Evolutionary conservation across 1,139 yeast species (phyloP).

Genomic region (Blastobotrys malaysiensis): DNA sequence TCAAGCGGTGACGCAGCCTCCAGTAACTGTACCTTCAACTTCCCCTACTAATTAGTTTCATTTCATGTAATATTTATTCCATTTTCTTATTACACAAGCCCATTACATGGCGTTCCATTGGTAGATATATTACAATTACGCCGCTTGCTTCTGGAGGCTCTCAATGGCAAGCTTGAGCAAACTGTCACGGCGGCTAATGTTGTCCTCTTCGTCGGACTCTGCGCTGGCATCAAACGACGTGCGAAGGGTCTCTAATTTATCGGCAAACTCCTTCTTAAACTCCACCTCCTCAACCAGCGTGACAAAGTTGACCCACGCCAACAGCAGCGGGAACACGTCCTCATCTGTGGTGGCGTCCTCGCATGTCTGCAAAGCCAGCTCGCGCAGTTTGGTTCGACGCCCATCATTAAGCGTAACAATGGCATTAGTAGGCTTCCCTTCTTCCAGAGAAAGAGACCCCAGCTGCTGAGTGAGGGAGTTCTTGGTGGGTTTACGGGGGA

Average conservation of each 20-base stretch:
- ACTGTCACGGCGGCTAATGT: not conserved
- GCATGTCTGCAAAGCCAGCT: not conserved
- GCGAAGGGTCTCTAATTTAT: not conserved
- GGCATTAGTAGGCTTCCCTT: not conserved
- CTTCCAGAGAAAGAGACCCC: not conserved
- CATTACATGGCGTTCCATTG: too few species aligned
- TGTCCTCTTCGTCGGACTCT: not conserved
- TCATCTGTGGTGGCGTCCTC: constrained; percentile 22
- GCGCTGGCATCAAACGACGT: not conserved
- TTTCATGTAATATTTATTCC: not conserved
- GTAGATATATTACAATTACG: too few species aligned
- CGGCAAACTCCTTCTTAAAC: constrained; percentile 12
- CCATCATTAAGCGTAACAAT: not conserved
- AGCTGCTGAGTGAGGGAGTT: not conserved
- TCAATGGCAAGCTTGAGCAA: not conserved
- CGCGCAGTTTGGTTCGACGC: constrained; percentile 2
- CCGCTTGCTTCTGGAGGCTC: not conserved
- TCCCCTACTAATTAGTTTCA: not conserved
- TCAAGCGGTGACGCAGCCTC: not conserved
- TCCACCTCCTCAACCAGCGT: constrained; percentile 38
- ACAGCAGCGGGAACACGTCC: constrained; percentile 39
- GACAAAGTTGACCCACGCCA: constrained; percentile 52
- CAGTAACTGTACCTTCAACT: not conserved
- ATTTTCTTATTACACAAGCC: not conserved
- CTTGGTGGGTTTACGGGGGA: constrained; percentile 6